These are phyloP conservation scores for Bipolaris victoriae DNA, from an alignment of 2,329 filamentous ascomycete species.

Conservation along the genomic window DNA sequence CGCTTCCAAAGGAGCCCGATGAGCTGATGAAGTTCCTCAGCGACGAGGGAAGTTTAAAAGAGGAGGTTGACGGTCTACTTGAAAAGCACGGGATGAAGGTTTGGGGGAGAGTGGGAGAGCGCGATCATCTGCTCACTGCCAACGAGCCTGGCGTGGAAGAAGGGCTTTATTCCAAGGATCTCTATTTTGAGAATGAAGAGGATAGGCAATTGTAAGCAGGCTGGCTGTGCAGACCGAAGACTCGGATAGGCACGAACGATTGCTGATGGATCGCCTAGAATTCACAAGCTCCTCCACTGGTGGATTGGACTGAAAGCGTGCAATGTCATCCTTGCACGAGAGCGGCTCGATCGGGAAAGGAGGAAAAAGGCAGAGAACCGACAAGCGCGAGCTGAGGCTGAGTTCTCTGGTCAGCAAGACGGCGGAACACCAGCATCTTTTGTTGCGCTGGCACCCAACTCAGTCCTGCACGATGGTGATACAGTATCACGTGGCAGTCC, in stretches of 20 bases:
- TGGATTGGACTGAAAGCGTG: conserved; percentile 48
- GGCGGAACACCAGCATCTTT: conserved; percentile 35
- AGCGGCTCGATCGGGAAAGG: conserved; percentile 43
- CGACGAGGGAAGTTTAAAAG: conserved; percentile 36
- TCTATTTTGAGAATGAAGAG: conserved; percentile 42
- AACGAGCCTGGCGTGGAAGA: conserved; percentile 43
- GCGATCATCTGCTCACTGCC: conserved; percentile 43
- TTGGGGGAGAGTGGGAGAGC: conserved; percentile 40
- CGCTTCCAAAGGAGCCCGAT: conserved; percentile 43
- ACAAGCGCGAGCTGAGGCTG: conserved; percentile 37
- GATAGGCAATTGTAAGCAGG: conserved; percentile 39
- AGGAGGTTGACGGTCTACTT: conserved; percentile 39
- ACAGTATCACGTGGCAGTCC: conserved; percentile 35
- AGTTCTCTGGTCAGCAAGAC: conserved; percentile 30
- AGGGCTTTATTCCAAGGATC: conserved; percentile 39
- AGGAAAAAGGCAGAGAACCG: conserved; percentile 45
- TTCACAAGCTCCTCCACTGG: conserved; percentile 45
- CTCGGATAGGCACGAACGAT: not conserved
- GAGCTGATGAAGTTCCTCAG: conserved; percentile 40
- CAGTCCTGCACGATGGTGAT: conserved; percentile 33
- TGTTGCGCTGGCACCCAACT: conserved; percentile 39
- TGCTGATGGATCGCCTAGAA: conserved; percentile 29
- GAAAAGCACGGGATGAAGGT: conserved; percentile 42
- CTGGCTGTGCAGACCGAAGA: not conserved
- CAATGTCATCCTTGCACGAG: conserved; percentile 46